Conservation (phyloP, 2,329 filamentous ascomycete genomes). For the Verticillium albo-atrum region DNA sequence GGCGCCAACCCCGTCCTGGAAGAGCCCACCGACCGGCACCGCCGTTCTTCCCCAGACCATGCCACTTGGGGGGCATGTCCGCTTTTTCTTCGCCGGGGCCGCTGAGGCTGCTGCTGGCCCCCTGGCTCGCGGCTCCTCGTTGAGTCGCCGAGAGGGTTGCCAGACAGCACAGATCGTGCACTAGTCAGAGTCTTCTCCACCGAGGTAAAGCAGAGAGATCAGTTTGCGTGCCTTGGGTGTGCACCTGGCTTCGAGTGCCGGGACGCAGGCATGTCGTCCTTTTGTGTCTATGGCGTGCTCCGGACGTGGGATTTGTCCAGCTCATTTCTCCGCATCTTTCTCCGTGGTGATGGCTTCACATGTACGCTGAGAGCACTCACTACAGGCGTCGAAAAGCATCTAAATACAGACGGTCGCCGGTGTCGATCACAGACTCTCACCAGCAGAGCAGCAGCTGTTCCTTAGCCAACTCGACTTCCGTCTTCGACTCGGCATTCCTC, state of each 20-base stretch:
- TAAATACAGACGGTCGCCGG: background rate
- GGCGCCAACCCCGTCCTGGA: conserved; percentile 1
- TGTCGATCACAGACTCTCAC: too few relatives aligned
- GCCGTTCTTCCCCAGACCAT: background rate
- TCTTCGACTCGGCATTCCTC: too few relatives aligned
- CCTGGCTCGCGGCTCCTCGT: too few relatives aligned
- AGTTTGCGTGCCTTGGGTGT: too few relatives aligned
- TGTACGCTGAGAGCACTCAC: background rate
- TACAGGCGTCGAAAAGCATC: background rate
- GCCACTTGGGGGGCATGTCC: background rate
- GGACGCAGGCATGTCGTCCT: background rate
- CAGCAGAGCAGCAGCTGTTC: too few relatives aligned
- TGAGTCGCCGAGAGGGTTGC: too few relatives aligned
- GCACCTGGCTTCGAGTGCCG: background rate
- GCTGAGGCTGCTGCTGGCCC: too few relatives aligned
- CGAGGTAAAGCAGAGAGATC: background rate
- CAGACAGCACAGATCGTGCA: background rate
- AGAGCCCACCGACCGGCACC: background rate
- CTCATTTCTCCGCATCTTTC: conserved; percentile 2
- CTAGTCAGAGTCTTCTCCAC: background rate
- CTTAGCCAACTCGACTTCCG: too few relatives aligned
- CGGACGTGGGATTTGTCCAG: background rate
- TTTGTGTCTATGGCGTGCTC: background rate
- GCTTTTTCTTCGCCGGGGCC: too few relatives aligned
- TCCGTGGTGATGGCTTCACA: conserved; percentile 1